Conservation (phyloP, 2,329 filamentous ascomycete species). For the Xylaria sp. region DNA sequence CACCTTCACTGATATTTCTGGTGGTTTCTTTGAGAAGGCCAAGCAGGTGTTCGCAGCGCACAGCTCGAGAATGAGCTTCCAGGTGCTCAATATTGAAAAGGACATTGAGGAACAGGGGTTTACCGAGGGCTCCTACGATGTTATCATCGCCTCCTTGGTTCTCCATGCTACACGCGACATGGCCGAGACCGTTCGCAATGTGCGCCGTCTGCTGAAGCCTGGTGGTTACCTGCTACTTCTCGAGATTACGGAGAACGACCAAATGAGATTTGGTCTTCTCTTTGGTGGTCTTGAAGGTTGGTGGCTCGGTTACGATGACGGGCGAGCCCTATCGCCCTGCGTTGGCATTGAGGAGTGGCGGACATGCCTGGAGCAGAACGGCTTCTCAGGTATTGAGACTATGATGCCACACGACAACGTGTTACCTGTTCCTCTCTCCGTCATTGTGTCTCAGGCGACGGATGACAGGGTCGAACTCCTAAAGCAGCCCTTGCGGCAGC, state of each 20-base stretch:
- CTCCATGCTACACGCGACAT: constrained; percentile 53
- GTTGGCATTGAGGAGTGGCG: constrained; percentile 22
- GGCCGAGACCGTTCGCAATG: constrained; percentile 46
- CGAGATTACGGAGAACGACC: constrained; percentile 50
- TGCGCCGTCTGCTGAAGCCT: constrained; percentile 55
- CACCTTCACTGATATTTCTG: constrained; percentile 31
- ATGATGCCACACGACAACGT: constrained; percentile 18
- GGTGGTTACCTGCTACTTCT: constrained; percentile 59
- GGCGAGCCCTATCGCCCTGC: constrained; percentile 16
- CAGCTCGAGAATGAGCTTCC: constrained; percentile 5
- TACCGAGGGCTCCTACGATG: constrained; percentile 49
- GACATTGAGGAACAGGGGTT: constrained; percentile 50
- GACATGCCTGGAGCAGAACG: constrained; percentile 7
- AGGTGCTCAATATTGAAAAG: constrained; percentile 29
- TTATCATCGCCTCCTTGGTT: constrained; percentile 55
- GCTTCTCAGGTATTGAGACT: constrained; percentile 27
- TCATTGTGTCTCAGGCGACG: constrained; percentile 22
- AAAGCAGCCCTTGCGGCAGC: constrained; percentile 6
- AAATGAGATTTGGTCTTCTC: constrained; percentile 34
- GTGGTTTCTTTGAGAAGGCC: constrained; percentile 21
- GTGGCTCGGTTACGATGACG: constrained; percentile 43
- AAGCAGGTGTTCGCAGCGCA: not conserved
- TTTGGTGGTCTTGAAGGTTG: constrained; percentile 46
- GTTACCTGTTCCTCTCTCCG: constrained; percentile 18
- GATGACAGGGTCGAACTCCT: constrained; percentile 21